These are phyloP conservation scores for Phlebiopsis flavidoalba DNA, from an alignment of 768 basidiomycete species.

Conservation along the genomic window DNA sequence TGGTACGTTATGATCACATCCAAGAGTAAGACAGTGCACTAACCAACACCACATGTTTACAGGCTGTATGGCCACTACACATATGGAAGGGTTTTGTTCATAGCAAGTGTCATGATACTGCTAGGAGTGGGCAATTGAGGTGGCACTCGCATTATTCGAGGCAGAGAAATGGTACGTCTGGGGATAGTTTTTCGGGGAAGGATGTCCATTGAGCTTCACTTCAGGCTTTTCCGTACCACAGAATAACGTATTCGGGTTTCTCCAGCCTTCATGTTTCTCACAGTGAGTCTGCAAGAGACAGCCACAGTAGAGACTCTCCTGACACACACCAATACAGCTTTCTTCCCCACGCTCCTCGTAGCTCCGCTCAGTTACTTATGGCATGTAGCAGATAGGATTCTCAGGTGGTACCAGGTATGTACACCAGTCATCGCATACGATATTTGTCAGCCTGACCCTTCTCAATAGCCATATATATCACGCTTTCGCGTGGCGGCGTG, in stretches of 20 bases:
- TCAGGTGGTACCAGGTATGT: conserved; percentile 55
- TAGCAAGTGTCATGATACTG: conserved; percentile 38
- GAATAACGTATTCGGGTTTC: conserved; percentile 43
- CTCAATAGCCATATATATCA: conserved; percentile 59
- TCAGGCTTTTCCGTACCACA: conserved; percentile 51
- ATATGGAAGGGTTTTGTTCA: conserved; percentile 5
- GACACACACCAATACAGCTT: conserved; percentile 34
- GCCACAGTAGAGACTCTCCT: not conserved
- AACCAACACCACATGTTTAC: not conserved
- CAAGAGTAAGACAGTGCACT: not conserved
- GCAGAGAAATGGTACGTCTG: conserved; percentile 35
- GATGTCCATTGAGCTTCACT: not conserved
- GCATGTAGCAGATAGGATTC: conserved; percentile 46
- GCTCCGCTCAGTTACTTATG: conserved; percentile 47
- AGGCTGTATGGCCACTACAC: conserved; percentile 1
- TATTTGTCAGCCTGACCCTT: conserved; percentile 2
- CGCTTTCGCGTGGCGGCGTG: conserved; percentile 46
- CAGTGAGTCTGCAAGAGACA: conserved; percentile 31
- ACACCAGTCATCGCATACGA: not conserved
- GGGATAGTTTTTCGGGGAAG: not conserved
- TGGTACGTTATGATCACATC: not conserved
- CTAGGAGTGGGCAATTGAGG: conserved; percentile 45
- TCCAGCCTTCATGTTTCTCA: conserved; percentile 41
- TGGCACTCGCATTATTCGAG: conserved; percentile 39
- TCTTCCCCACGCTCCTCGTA: conserved; percentile 50